Conservation (phyloP, 108 stramenopile genomes). For the Seminavis robusta region DNA sequence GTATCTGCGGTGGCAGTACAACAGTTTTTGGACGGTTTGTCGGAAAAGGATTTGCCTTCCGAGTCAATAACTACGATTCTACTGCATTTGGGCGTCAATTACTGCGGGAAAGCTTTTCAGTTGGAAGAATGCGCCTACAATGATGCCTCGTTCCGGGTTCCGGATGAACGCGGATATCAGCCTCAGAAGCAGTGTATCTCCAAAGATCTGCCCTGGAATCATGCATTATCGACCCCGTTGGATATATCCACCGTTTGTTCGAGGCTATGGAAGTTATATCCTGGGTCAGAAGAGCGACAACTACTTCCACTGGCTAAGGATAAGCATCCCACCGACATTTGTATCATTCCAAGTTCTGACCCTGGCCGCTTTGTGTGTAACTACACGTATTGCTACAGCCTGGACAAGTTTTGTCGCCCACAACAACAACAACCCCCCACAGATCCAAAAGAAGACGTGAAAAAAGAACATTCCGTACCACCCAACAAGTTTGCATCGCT, state of each 20-base stretch:
- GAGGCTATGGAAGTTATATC: conserved; percentile 15
- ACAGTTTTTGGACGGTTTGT: conserved; percentile 27
- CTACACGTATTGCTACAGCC: conserved; percentile 73
- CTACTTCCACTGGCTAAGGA: neutral
- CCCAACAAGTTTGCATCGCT: conserved; percentile 9
- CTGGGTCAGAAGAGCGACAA: conserved; percentile 1
- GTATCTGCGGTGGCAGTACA: conserved; percentile 57
- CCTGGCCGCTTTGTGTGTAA: conserved; percentile 88
- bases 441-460: conserved; percentile 11
- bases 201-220: neutral
- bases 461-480: neutral
- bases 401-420: conserved; percentile 53
- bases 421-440: too few species aligned
- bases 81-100: conserved; percentile 80
- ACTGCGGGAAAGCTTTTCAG: conserved; percentile 48
- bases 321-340: neutral
- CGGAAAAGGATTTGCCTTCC: neutral
- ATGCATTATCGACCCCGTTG: conserved; percentile 1
- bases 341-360: conserved; percentile 43
- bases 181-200: conserved; percentile 55
- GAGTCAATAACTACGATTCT: conserved; percentile 22
- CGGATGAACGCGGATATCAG: conserved; percentile 77
- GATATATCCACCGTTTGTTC: conserved; percentile 4
- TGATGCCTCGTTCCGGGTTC: conserved; percentile 88
- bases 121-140: conserved; percentile 91